Evolutionary conservation across 2,329 filamentous ascomycete genomes (phyloP).

Genomic region (Fusarium nanum): DNA sequence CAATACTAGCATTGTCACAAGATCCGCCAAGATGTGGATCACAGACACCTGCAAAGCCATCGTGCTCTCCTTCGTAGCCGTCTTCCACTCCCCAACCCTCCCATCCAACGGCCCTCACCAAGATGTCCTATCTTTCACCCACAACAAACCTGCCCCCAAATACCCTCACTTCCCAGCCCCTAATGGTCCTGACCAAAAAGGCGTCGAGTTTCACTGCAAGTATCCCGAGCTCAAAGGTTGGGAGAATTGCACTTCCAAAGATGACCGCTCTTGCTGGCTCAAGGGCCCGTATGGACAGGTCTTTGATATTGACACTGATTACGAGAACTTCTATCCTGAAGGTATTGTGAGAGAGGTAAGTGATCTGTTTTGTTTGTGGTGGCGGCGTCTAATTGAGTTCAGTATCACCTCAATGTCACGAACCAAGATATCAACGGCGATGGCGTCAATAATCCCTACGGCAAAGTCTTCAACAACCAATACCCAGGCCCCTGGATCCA

Average conservation of each 20-base stretch:
- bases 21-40: background rate
- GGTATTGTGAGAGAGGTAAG: conserved; percentile 6
- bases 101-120: background rate
- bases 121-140: conserved; percentile 7
- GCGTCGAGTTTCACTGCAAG: background rate
- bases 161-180: conserved; percentile 4
- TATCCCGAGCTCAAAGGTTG: conserved; percentile 10
- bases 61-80: conserved; percentile 3
- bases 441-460: conserved; percentile 7
- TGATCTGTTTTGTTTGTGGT: no score
- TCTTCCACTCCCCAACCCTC: conserved; percentile 1
- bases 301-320: background rate
- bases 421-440: conserved; percentile 18
- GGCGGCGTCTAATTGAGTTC: no score
- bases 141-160: background rate
- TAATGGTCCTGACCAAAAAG: conserved; percentile 4
- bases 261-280: conserved; percentile 8
- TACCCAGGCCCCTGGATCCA: conserved; percentile 48
- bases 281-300: background rate
- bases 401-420: conserved; percentile 4
- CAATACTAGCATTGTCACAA: fast-evolving
- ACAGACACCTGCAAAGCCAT: conserved; percentile 12
- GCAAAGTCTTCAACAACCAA: conserved; percentile 37
- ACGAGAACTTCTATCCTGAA: conserved; percentile 16
- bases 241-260: background rate